A percentile compares a stretch with the other conserved stretches of the same genome.
Conservation (phyloP, 306 rosid genomes). For the Pueraria montana region DNA sequence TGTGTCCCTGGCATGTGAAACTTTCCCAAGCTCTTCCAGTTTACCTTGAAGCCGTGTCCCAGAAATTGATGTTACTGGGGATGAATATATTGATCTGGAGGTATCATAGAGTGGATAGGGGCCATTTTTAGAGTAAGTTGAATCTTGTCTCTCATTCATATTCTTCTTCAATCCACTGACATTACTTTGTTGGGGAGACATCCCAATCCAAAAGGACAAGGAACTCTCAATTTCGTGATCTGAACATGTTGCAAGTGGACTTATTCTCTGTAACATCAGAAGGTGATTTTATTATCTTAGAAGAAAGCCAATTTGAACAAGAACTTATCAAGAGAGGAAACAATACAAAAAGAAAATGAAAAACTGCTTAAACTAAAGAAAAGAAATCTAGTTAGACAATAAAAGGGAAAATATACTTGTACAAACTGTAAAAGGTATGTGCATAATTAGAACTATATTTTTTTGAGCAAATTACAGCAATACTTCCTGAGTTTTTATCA, state of each 20-base stretch:
- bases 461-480: too few relatives aligned
- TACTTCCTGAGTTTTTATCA: too few relatives aligned
- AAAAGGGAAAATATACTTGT: background rate
- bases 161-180: conserved; percentile 31
- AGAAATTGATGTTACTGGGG: conserved; percentile 38
- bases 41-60: conserved; percentile 46
- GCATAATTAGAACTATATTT: background rate
- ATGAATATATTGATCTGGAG: conserved; percentile 46
- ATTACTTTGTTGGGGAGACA: conserved; percentile 39
- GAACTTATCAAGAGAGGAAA: background rate
- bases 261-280: conserved; percentile 47
- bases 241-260: conserved; percentile 43
- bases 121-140: conserved; percentile 36
- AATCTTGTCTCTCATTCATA: conserved; percentile 43
- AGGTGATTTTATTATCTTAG: conserved; percentile 24
- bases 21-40: conserved; percentile 46
- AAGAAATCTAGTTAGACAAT: background rate
- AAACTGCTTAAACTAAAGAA: background rate
- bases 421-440: background rate
- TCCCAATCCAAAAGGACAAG: conserved; percentile 50
- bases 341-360: background rate
- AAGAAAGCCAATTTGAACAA: conserved; percentile 11
- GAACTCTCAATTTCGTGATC: conserved; percentile 45
- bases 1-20: conserved; percentile 30
- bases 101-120: conserved; percentile 32